phyloP scores from a whole-genome alignment of 2,329 filamentous ascomycete species.

The Pyrenochaeta sp. region DNA sequence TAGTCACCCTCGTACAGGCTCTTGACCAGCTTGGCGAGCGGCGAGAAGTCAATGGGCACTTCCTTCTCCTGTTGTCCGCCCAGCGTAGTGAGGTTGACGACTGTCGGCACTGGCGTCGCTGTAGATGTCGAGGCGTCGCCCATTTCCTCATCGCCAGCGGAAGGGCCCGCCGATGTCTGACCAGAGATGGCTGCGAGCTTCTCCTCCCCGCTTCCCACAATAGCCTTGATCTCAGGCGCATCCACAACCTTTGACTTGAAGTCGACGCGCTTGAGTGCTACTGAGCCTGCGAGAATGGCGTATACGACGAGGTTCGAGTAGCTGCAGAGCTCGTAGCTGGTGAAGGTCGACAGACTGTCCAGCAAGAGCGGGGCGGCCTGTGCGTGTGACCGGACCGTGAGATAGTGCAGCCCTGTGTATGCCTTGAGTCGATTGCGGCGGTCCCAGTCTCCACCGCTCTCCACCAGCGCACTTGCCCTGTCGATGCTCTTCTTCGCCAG shows the following conservation, averaged over 20 bases:
- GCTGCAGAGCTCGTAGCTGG: slow-evolving; percentile 96
- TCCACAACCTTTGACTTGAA: slow-evolving; percentile 99
- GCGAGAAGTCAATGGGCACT: slow-evolving; percentile 84
- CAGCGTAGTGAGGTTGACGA: slow-evolving; percentile 87
- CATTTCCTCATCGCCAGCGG: slow-evolving; percentile 79
- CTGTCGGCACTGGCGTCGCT: slow-evolving; percentile 66
- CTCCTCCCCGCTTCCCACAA: slow-evolving; percentile 88
- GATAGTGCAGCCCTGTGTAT: slow-evolving; percentile 92
- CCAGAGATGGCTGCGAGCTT: slow-evolving; percentile 84
- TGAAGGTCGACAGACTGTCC: slow-evolving; percentile 97
- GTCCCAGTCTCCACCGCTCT: slow-evolving; percentile 97
- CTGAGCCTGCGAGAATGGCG: slow-evolving; percentile 91
- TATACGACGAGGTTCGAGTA: slow-evolving; percentile 96
- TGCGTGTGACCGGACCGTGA: slow-evolving; percentile 91
- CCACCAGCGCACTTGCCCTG: slow-evolving; percentile 86
- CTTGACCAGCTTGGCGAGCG: slow-evolving; percentile 85
- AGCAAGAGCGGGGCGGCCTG: slow-evolving; percentile 90
- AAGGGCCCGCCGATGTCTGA: slow-evolving; percentile 80
- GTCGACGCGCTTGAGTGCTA: slow-evolving; percentile 94
- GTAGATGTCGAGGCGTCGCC: slow-evolving; percentile 64
- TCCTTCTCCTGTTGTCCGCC: slow-evolving; percentile 83
- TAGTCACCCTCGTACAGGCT: slow-evolving; percentile 95
- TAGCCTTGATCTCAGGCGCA: slow-evolving; percentile 96
- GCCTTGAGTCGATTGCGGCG: slow-evolving; percentile 97
- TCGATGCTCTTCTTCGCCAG: slow-evolving; percentile 95